These are phyloP conservation scores for Athelia psychrophila DNA, from an alignment of 1,284 basidiomycete genomes.

Conservation along the genomic window DNA sequence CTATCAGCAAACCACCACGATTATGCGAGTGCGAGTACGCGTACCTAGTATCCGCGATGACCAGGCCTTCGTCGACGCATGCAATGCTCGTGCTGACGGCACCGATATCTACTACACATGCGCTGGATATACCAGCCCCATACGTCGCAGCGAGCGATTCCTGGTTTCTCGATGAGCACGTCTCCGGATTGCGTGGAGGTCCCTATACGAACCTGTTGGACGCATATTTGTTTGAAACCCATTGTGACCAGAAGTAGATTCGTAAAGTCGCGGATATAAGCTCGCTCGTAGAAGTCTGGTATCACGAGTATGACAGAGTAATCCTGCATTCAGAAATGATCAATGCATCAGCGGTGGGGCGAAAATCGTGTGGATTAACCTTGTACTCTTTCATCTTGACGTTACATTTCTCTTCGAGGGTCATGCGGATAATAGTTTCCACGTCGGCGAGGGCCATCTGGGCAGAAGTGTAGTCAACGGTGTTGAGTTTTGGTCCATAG, in stretches of 20 bases:
- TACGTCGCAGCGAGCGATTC: constrained; percentile 94
- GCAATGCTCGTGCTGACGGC: constrained; percentile 83
- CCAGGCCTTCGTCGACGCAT: constrained; percentile 94
- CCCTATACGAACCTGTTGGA: constrained; percentile 68
- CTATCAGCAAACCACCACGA: not conserved
- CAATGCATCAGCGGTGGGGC: constrained; percentile 2
- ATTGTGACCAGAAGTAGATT: constrained; percentile 77
- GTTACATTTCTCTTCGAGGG: constrained; percentile 60
- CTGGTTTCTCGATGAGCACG: constrained; percentile 35
- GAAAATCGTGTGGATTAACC: constrained; percentile 35
- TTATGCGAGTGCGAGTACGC: constrained; percentile 7
- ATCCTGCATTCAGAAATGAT: constrained; percentile 45
- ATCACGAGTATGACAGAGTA: constrained; percentile 89
- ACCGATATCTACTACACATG: constrained; percentile 95
- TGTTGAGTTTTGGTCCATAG: constrained; percentile 75
- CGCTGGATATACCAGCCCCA: constrained; percentile 91
- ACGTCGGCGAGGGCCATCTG: constrained; percentile 78
- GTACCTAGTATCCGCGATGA: constrained; percentile 87
- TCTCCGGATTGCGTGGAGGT: not conserved
- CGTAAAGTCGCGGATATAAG: constrained; percentile 80
- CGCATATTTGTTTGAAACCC: constrained; percentile 90
- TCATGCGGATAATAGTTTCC: constrained; percentile 63
- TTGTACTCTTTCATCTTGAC: constrained; percentile 60
- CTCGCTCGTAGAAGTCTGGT: constrained; percentile 88
- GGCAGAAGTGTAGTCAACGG: constrained; percentile 67